Percentiles rank a stretch among this genome's conserved stretches.
Conservation (phyloP, 2,329 filamentous ascomycete genomes). For the Apiospora sp. region DNA sequence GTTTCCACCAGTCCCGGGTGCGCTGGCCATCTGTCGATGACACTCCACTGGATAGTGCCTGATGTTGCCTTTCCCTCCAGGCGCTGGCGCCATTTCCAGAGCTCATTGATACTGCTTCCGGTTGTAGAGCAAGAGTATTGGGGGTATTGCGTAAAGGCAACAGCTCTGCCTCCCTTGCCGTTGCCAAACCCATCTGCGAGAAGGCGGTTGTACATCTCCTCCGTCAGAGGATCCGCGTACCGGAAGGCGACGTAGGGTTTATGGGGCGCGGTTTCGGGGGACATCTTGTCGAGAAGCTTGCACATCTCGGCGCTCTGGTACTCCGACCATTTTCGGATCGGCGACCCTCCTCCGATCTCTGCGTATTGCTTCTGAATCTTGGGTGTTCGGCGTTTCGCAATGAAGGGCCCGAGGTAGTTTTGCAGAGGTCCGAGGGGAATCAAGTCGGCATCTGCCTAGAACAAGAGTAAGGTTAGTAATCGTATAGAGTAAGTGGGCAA, state of each 20-base stretch:
- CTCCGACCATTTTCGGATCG: conserved; percentile 98
- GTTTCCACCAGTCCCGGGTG: conserved; percentile 90
- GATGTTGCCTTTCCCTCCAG: conserved; percentile 78
- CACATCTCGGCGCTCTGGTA: conserved; percentile 95
- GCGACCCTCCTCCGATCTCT: conserved; percentile 95
- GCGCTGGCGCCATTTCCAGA: conserved; percentile 95
- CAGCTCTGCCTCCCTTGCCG: conserved; percentile 88
- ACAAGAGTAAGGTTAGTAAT: conserved; percentile 30
- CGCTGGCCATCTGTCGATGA: conserved; percentile 97
- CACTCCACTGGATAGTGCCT: conserved; percentile 90
- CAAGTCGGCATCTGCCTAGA: conserved; percentile 86
- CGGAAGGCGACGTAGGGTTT: conserved; percentile 98
- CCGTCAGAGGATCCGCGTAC: conserved; percentile 91
- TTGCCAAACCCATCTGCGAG: conserved; percentile 89
- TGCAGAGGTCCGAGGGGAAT: conserved; percentile 96
- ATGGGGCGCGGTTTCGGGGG: conserved; percentile 92
- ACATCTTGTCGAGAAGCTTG: conserved; percentile 91
- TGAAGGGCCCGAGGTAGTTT: conserved; percentile 86
- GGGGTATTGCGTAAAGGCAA: conserved; percentile 97
- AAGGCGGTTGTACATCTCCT: conserved; percentile 87
- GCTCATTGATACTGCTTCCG: conserved; percentile 92
- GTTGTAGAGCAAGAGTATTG: conserved; percentile 99
- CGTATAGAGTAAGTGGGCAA: conserved; percentile 21
- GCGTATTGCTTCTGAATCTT: conserved; percentile 98
- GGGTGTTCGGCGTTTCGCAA: conserved; percentile 85